Conservation (phyloP, 257 asterid species). For the Striga asiatica region DNA sequence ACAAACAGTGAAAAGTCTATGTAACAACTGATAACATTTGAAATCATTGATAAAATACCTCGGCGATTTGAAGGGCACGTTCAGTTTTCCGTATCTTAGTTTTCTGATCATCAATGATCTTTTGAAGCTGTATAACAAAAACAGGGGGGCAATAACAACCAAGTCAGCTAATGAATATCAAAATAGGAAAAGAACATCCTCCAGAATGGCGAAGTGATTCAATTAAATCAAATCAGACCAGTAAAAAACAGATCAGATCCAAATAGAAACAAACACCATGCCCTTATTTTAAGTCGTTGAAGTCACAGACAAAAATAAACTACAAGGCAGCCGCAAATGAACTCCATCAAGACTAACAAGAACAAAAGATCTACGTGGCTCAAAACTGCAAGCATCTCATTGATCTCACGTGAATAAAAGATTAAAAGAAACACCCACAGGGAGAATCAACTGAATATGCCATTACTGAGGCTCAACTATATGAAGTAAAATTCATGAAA, state of each 20-base stretch:
- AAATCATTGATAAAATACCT: constrained; percentile 36
- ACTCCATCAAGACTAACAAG: neutral
- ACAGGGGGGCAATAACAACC: constrained; percentile 10
- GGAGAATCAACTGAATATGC: neutral
- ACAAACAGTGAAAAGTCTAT: neutral
- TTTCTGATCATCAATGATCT: constrained; percentile 48
- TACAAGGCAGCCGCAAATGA: neutral
- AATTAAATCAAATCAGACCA: neutral
- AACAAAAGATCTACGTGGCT: neutral
- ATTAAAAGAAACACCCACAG: neutral
- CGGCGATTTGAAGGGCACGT: constrained; percentile 89
- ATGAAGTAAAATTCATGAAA: neutral
- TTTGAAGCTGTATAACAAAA: constrained; percentile 48
- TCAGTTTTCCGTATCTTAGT: constrained; percentile 74
- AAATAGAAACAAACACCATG: constrained; percentile 3
- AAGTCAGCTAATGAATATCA: neutral
- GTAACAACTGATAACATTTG: neutral
- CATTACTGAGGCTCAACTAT: constrained; percentile 9
- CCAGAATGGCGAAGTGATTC: neutral
- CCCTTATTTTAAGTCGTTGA: constrained; percentile 10
- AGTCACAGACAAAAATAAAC: constrained; percentile 2
- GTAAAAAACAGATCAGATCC: neutral
- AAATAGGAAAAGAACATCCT: neutral
- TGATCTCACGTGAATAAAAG: neutral
- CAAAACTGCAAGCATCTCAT: neutral